Conservation (phyloP, 129 eudicot species). For the Artemisia argyi region DNA sequence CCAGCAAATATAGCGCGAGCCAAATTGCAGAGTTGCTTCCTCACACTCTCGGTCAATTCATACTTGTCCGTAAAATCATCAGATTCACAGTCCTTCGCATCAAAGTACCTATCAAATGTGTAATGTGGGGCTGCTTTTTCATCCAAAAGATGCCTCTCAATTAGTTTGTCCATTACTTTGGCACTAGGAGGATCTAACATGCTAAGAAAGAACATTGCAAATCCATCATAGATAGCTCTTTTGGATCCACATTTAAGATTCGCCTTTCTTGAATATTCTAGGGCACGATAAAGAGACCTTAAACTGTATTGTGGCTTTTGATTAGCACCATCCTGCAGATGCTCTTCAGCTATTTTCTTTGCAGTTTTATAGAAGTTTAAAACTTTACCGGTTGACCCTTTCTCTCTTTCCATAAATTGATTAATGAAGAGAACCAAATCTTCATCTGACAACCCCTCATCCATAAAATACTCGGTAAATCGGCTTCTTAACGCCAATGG, state of each 20-base stretch:
- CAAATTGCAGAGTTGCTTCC: slow-evolving; percentile 70
- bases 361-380: slow-evolving; percentile 78
- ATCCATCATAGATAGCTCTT: slow-evolving; percentile 86
- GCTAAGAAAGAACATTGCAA: slow-evolving; percentile 84
- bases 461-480: slow-evolving; percentile 89
- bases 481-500: slow-evolving; percentile 69
- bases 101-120: slow-evolving; percentile 52
- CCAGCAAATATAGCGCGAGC: slow-evolving; percentile 73
- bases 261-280: slow-evolving; percentile 73
- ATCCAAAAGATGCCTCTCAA: slow-evolving; percentile 49
- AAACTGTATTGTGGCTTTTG: slow-evolving; percentile 98
- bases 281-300: slow-evolving; percentile 88
- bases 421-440: slow-evolving; percentile 67
- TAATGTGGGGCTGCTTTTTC: slow-evolving; percentile 42
- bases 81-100: slow-evolving; percentile 14
- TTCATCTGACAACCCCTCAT: slow-evolving; percentile 87
- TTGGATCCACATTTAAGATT: slow-evolving; percentile 46
- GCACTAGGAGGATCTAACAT: slow-evolving; percentile 77
- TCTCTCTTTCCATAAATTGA: slow-evolving; percentile 50
- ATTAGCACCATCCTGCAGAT: slow-evolving; percentile 97
- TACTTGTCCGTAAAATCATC: slow-evolving; percentile 50
- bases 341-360: slow-evolving; percentile 79
- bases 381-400: slow-evolving; percentile 40
- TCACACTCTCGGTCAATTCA: slow-evolving; percentile 72
- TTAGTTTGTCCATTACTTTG: slow-evolving; percentile 58